Evolutionary conservation across 345 rosid species (phyloP), one percentile per base, ranked within the genome.

Genomic region (Corchorus olitorius): DNA sequence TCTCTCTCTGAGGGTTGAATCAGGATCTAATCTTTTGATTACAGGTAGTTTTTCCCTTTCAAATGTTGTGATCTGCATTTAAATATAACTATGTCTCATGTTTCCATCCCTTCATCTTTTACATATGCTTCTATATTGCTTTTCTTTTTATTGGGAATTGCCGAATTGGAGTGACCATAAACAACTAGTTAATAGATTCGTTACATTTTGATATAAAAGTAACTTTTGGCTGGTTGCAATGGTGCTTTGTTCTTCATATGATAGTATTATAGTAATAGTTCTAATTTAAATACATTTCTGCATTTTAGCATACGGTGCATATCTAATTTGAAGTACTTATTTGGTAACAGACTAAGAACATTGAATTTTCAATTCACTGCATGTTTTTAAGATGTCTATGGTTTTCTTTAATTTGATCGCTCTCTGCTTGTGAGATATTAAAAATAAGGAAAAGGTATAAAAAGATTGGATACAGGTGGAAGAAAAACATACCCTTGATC

Each of bases 11-110:
- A 91, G 81, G 86, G 92, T 97, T 80, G 94, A 91, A 81, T 84
- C 95, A 65, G 97, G 99, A 73, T 94, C 97, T 74, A 97, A 97
- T 87, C 93, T 97, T 72, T 81, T 97, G 87, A 97, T 97, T 77
- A 97, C 99, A 90, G 99, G 99, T 97, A 84, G 65, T n/a, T 67
- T 3, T 76, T 78, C 60, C 50, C 43, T 65, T 50, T 56, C 73
- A 59, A 72, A 77, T 63, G 53, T 77, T 74, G 63, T 41, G 58
- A 70, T 62, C 61, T 35, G 10, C 56, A n/a, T 33, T 74, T 5
- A 35, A 53, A 7, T 17, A 68, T 58, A 16, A 56, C 27, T 65
- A 11, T 37, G 22, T 12, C 55, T 75, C 63, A 49, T 64, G 20
- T 72, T 55, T 19, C 54, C 48, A 43, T 80, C 53, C 66, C 35